A percentile compares a stretch with the other conserved stretches of the same genome.
phyloP scores from a whole-genome alignment of 2,329 filamentous ascomycete species.

The Emergomyces orientalis region DNA sequence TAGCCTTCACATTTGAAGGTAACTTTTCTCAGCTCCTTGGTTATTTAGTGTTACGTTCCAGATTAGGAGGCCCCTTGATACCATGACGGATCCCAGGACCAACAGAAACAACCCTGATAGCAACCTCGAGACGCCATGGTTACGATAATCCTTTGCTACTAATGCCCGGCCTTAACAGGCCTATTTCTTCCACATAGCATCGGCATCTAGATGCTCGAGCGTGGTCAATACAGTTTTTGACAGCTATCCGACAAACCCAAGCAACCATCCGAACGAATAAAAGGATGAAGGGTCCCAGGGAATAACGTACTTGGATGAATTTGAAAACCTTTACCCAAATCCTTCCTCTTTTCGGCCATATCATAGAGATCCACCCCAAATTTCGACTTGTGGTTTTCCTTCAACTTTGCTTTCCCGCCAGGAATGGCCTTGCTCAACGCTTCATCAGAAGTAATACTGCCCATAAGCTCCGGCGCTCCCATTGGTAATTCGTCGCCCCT shows the following conservation, averaged over 20 bases:
- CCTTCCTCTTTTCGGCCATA: conserved; percentile 46
- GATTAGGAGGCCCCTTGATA: too few species aligned
- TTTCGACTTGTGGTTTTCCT: conserved; percentile 45
- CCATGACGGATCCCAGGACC: too few species aligned
- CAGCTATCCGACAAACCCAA: conserved; percentile 2
- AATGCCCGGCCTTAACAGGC: neutral
- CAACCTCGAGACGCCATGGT: neutral
- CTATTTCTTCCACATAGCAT: conserved; percentile 23
- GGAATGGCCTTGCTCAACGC: conserved; percentile 19
- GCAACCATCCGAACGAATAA: neutral
- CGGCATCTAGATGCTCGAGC: conserved; percentile 24
- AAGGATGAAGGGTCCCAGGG: neutral
- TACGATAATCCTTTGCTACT: neutral
- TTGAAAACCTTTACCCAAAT: conserved; percentile 17
- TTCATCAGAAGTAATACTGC: conserved; percentile 41
- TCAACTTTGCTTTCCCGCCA: conserved; percentile 27
- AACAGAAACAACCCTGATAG: neutral
- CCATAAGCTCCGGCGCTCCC: conserved; percentile 55
- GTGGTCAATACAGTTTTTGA: neutral
- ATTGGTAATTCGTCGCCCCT: conserved; percentile 56
- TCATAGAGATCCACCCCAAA: conserved; percentile 44
- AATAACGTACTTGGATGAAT: conserved; percentile 28
- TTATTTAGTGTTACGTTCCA: neutral
- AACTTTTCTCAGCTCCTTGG: neutral
- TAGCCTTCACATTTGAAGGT: neutral